Conservation (phyloP, 805 yeast genomes). For the Candida argentea region DNA sequence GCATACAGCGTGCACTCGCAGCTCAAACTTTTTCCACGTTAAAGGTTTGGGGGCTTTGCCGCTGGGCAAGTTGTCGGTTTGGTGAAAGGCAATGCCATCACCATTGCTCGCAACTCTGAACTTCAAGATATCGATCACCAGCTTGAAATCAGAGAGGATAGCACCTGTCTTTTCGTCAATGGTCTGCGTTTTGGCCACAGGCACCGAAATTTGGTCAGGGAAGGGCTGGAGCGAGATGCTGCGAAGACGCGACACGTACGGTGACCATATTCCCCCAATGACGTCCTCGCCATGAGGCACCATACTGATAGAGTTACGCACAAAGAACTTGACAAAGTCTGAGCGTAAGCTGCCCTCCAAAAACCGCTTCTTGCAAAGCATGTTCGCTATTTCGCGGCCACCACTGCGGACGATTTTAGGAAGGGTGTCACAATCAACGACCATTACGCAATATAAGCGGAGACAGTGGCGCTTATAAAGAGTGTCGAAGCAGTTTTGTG, state of each 20-base stretch:
- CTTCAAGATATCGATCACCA: conserved; percentile 64
- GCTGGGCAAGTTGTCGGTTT: conserved; percentile 21
- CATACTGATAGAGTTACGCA: conserved; percentile 50
- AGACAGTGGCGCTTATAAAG: conserved; percentile 49
- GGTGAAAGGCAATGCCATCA: conserved; percentile 69
- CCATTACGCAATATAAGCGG: conserved; percentile 69
- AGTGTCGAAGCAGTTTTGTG: conserved; percentile 34
- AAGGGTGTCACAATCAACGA: conserved; percentile 69
- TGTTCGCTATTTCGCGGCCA: conserved; percentile 86
- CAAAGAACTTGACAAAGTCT: conserved; percentile 70
- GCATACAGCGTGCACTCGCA: conserved; percentile 65
- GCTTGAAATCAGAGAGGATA: conserved; percentile 62
- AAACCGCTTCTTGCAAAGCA: conserved; percentile 69
- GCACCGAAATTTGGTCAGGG: conserved; percentile 71
- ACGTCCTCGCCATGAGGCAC: conserved; percentile 69
- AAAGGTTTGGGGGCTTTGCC: conserved; percentile 29
- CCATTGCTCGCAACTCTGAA: conserved; percentile 67
- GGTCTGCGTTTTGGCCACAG: conserved; percentile 67
- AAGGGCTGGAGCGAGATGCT: conserved; percentile 47
- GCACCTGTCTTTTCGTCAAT: conserved; percentile 69
- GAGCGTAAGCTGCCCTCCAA: conserved; percentile 73
- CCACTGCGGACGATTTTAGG: conserved; percentile 83
- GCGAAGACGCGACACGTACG: conserved; percentile 60
- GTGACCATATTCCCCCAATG: conserved; percentile 78
- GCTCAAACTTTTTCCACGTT: conserved; percentile 76